Conservation (phyloP, 2,329 filamentous ascomycete species). For the Diaporthe destruens region DNA sequence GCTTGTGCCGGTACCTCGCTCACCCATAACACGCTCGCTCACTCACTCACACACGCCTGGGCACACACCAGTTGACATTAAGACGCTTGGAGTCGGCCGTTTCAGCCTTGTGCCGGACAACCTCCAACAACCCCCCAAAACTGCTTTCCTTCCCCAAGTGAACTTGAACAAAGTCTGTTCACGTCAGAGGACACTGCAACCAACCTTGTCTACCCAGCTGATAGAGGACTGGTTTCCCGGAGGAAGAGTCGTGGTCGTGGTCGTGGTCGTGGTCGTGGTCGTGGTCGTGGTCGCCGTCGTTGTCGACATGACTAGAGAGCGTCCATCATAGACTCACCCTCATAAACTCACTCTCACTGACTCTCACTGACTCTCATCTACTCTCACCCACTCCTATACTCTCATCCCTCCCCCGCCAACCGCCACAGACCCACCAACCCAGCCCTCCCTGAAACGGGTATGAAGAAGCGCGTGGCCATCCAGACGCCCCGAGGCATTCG, state of each 20-base stretch:
- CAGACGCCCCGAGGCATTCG: constrained; percentile 41
- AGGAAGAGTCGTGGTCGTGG: constrained; percentile 1
- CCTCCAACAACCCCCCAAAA: background rate
- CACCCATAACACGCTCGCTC: background rate
- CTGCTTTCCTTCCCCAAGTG: background rate
- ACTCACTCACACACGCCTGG: background rate
- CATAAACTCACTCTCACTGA: background rate
- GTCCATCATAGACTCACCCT: constrained; percentile 16
- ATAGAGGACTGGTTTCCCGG: background rate
- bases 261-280: constrained; percentile 16
- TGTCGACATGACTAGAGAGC: constrained; percentile 34
- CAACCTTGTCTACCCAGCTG: background rate
- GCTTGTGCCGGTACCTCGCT: background rate
- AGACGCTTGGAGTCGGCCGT: constrained; percentile 20
- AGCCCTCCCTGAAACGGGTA: background rate
- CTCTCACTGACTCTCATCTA: background rate
- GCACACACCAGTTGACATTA: background rate
- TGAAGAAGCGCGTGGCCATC: constrained; percentile 41
- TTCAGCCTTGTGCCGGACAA: constrained; percentile 26
- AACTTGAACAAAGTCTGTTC: background rate
- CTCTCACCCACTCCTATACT: background rate
- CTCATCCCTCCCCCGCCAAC: background rate
- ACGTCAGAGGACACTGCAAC: background rate
- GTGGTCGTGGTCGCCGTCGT: constrained; percentile 28
- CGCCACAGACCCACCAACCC: constrained; percentile 5